Percentiles rank a stretch among this genome's conserved stretches.
Conservation (phyloP, 2,329 filamentous ascomycete species). For the Penicillium occitanis region DNA sequence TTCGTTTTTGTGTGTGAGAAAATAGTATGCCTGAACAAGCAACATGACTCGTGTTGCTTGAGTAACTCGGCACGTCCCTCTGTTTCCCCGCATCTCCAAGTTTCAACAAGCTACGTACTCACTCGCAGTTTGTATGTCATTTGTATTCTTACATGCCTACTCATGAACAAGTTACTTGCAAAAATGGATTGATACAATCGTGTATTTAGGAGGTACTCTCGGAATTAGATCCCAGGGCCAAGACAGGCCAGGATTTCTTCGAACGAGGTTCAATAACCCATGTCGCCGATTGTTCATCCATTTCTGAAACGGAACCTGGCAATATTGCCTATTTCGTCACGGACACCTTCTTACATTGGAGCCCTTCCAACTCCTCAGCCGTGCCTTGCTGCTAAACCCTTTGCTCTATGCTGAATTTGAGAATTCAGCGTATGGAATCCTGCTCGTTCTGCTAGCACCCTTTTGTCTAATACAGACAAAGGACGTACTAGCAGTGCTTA, state of each 20-base stretch:
- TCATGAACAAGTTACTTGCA: background rate
- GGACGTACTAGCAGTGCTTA: background rate
- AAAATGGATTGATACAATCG: background rate
- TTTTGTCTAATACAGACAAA: background rate
- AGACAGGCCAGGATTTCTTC: background rate
- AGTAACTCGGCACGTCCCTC: background rate
- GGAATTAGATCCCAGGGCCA: background rate
- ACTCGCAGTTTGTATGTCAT: background rate
- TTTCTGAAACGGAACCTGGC: background rate
- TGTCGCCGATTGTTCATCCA: background rate
- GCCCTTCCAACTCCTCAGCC: background rate
- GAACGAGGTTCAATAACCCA: background rate
- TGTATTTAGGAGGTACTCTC: background rate
- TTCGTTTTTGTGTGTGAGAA: too few relatives aligned
- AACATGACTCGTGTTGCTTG: background rate
- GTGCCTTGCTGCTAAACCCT: background rate
- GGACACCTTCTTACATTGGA: background rate
- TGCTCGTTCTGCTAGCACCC: background rate
- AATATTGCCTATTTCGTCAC: background rate
- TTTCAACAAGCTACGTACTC: background rate
- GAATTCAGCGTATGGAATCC: background rate
- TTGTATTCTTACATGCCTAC: background rate
- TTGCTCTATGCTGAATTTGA: background rate
- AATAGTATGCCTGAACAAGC: background rate
- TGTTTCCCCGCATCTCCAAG: slow-evolving; percentile 1